phyloP scores from a whole-genome alignment of 2,329 filamentous ascomycete species.

The Coniochaeta ligniaria region DNA sequence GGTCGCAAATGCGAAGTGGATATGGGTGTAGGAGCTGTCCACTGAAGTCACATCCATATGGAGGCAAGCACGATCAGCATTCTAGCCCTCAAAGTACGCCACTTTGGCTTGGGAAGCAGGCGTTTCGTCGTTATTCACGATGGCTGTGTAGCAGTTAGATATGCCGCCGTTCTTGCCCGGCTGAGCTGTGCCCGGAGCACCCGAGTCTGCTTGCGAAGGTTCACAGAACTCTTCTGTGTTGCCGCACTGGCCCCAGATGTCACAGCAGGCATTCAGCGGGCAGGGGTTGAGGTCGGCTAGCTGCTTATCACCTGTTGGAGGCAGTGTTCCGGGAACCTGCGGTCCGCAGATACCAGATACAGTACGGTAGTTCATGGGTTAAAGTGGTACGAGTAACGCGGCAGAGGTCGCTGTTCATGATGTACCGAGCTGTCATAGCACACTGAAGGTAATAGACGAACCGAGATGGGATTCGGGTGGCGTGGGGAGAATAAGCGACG shows the following conservation, averaged over 20 bases:
- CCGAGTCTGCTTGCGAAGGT: background rate
- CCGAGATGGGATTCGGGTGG: background rate
- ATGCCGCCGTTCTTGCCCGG: constrained; percentile 5
- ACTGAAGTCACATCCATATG: background rate
- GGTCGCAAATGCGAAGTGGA: background rate
- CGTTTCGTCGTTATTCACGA: background rate
- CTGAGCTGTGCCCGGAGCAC: background rate
- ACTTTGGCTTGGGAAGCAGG: background rate
- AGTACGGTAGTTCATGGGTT: constrained; percentile 1
- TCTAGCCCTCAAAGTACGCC: background rate
- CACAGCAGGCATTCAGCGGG: constrained; percentile 10
- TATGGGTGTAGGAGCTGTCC: background rate
- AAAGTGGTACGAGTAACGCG: constrained; percentile 1
- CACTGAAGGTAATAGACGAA: background rate
- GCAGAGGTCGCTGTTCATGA: constrained; percentile 8
- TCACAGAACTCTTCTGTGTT: constrained; percentile 12
- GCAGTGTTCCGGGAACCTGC: constrained; percentile 17
- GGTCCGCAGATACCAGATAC: constrained; percentile 24
- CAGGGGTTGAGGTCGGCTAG: constrained; percentile 12
- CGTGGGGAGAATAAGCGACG: background rate
- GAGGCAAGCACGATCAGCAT: background rate
- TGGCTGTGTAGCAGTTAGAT: constrained; percentile 12
- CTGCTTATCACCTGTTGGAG: background rate
- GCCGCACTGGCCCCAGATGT: constrained; percentile 9
- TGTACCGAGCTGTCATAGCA: constrained; percentile 4